Conservation (phyloP, 495 filamentous ascomycete species). For the Xanthoparmelia taractica region DNA sequence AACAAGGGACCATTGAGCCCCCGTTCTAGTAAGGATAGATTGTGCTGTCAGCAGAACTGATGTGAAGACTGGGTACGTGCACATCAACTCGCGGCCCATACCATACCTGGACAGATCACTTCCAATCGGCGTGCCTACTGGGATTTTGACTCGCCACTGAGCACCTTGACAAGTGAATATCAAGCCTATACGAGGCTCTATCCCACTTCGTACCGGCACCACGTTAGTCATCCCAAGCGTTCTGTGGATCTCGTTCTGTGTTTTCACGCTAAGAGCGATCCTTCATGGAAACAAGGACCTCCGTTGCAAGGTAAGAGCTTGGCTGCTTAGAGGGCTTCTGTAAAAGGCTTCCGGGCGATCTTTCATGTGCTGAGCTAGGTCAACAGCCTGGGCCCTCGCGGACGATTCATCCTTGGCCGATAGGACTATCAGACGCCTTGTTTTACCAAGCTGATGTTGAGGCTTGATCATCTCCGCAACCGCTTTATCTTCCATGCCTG, state of each 20-base stretch:
- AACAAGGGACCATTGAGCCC: neutral
- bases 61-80: neutral
- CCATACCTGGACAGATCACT: neutral
- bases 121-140: no score
- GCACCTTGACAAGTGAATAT: conserved; percentile 21
- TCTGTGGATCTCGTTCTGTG: neutral
- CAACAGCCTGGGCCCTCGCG: neutral
- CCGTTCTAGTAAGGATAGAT: neutral
- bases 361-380: neutral
- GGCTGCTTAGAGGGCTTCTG: neutral
- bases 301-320: neutral
- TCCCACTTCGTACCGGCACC: neutral
- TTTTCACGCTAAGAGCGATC: neutral
- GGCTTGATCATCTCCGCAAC: neutral
- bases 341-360: neutral
- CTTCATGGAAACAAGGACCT: neutral
- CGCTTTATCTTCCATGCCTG: neutral
- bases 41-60: neutral
- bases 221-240: neutral
- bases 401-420: neutral
- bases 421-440: neutral
- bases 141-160: neutral
- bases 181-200: conserved; percentile 9
- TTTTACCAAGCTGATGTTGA: neutral
- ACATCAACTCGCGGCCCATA: neutral